Conservation (phyloP, 1,284 basidiomycete genomes). For the Rhizoctonia solani region DNA sequence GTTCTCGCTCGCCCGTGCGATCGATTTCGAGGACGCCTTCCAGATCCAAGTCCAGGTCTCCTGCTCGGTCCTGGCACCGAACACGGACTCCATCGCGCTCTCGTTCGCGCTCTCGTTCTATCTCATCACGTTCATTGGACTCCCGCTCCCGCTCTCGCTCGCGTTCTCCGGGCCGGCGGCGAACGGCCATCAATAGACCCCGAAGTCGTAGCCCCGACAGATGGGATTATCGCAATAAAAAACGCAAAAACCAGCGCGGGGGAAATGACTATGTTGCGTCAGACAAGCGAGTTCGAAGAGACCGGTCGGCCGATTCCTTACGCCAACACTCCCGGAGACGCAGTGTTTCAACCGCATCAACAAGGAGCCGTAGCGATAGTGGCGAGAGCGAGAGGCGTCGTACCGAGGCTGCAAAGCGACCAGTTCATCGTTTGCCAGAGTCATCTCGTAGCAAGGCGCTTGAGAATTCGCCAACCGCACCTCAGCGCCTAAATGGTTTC, state of each 20-base stretch:
- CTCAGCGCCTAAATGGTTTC: constrained; percentile 28
- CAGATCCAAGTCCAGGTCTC: constrained; percentile 35
- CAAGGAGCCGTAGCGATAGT: constrained; percentile 58
- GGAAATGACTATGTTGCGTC: constrained; percentile 36
- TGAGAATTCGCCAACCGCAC: constrained; percentile 21
- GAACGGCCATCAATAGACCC: constrained; percentile 48
- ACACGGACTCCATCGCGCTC: constrained; percentile 44
- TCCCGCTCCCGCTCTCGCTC: constrained; percentile 66
- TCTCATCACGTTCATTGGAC: constrained; percentile 61
- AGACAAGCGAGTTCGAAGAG: constrained; percentile 29
- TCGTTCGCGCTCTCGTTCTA: constrained; percentile 60
- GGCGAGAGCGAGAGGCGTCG: constrained; percentile 31
- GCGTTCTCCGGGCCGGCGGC: constrained; percentile 58
- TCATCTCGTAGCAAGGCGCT: constrained; percentile 29
- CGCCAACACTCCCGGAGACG: constrained; percentile 46
- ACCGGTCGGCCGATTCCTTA: constrained; percentile 25
- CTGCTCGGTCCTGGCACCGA: constrained; percentile 41
- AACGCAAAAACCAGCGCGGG: constrained; percentile 36
- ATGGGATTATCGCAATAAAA: constrained; percentile 13
- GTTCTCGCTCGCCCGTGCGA: constrained; percentile 24
- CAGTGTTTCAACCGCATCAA: constrained; percentile 54
- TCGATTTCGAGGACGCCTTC: constrained; percentile 12
- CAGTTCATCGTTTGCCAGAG: constrained; percentile 35
- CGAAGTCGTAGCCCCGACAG: constrained; percentile 47
- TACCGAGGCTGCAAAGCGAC: constrained; percentile 28